Conservation (phyloP, 2,329 filamentous ascomycete species). For the Fusarium xyrophilum region DNA sequence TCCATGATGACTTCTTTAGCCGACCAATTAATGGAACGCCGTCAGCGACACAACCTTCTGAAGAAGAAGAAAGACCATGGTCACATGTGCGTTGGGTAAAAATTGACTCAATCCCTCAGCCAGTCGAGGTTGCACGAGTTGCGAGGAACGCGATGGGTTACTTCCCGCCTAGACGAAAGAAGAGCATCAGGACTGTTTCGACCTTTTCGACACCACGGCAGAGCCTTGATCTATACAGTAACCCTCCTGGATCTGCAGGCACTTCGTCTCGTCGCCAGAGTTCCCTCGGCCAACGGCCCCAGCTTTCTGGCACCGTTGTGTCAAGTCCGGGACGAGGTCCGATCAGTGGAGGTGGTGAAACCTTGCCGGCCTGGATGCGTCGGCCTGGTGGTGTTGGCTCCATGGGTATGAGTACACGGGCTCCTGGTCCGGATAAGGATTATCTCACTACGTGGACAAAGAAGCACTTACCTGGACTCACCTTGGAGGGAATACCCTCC, state of each 20-base stretch:
- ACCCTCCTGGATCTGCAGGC: conserved; percentile 47
- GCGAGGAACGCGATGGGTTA: conserved; percentile 83
- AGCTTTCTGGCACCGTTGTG: conserved; percentile 44
- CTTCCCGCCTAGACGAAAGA: conserved; percentile 89
- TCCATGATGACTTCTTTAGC: conserved; percentile 54
- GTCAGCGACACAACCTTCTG: conserved; percentile 34
- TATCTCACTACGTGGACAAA: conserved; percentile 83
- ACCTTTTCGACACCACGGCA: conserved; percentile 71
- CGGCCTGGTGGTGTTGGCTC: conserved; percentile 90
- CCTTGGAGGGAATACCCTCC: conserved; percentile 71
- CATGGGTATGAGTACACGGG: conserved; percentile 72
- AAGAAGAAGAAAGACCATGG: conserved; percentile 73
- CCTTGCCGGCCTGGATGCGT: conserved; percentile 69
- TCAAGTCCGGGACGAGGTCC: conserved; percentile 48
- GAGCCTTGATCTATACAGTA: conserved; percentile 66
- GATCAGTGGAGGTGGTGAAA: conserved; percentile 50
- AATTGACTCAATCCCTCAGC: conserved; percentile 71
- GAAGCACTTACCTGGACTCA: conserved; percentile 80
- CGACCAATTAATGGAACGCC: conserved; percentile 46
- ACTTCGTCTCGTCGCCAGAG: conserved; percentile 53
- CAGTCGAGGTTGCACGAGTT: conserved; percentile 86
- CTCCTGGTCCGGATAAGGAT: conserved; percentile 84
- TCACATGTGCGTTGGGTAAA: conserved; percentile 89
- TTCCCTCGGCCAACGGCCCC: conserved; percentile 49
- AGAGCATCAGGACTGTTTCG: conserved; percentile 74